Conservation (phyloP, 345 rosid species). For the Ceriops zippeliana region DNA sequence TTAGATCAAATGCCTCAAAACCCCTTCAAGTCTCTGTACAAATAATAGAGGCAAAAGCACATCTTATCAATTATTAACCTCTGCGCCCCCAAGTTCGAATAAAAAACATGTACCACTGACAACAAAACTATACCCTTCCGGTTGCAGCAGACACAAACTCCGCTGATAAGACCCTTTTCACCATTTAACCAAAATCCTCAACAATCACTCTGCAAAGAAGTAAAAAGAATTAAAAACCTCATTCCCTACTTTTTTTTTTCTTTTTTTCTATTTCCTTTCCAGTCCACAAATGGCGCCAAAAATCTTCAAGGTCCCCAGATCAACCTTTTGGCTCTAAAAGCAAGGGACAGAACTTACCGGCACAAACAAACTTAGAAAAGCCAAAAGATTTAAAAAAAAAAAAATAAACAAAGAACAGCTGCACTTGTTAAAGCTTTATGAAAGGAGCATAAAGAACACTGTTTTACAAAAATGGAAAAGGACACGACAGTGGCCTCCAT, state of each 20-base stretch:
- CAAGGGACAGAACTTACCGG: conserved; percentile 14
- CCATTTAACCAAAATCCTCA: conserved; percentile 33
- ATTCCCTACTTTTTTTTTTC: conserved; percentile 4
- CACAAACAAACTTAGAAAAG: conserved; percentile 5
- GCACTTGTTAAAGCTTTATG: background rate
- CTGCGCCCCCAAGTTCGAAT: conserved; percentile 43
- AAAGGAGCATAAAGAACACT: conserved; percentile 16
- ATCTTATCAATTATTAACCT: conserved; percentile 30
- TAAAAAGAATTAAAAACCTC: background rate
- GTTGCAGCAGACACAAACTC: conserved; percentile 27
- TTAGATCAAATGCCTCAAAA: conserved; percentile 24
- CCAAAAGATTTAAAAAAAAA: no score
- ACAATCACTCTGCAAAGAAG: conserved; percentile 9
- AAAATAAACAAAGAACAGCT: background rate
- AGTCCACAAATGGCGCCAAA: conserved; percentile 15
- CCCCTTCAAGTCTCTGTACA: conserved; percentile 12
- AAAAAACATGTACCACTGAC: conserved; percentile 35
- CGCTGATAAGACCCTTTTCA: conserved; percentile 49
- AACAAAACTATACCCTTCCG: conserved; percentile 26
- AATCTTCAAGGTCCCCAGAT: conserved; percentile 23
- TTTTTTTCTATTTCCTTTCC: conserved; percentile 1
- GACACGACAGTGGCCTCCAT: conserved; percentile 10
- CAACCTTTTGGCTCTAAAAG: conserved; percentile 26
- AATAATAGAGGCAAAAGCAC: conserved; percentile 20
- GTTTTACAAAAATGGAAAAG: conserved; percentile 13